phyloP scores from a whole-genome alignment of 2,329 filamentous ascomycete species.

The Coniella lustricola region DNA sequence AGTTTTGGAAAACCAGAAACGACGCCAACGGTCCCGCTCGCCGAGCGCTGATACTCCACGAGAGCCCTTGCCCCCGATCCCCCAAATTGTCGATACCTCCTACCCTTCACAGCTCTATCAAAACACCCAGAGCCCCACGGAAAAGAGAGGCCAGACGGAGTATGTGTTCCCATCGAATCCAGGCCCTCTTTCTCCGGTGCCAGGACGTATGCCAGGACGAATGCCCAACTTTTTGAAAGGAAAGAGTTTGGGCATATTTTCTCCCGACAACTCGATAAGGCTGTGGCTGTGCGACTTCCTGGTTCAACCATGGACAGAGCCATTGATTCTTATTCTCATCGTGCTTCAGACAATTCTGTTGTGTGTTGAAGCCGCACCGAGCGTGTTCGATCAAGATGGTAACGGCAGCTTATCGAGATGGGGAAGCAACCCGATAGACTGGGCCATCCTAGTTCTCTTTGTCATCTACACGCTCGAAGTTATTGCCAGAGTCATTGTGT shows the following conservation, averaged over 20 bases:
- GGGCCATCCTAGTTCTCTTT: constrained; percentile 75
- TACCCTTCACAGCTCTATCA: constrained; percentile 42
- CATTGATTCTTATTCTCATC: constrained; percentile 79
- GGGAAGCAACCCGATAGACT: constrained; percentile 66
- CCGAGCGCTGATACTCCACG: constrained; percentile 44
- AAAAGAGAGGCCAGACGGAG: constrained; percentile 36
- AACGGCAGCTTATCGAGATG: constrained; percentile 56
- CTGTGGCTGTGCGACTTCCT: constrained; percentile 73
- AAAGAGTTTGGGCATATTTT: constrained; percentile 77
- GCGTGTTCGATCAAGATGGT: constrained; percentile 54
- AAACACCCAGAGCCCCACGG: constrained; percentile 29
- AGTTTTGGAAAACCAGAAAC: constrained; percentile 64
- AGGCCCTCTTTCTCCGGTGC: constrained; percentile 25
- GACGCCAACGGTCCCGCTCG: constrained; percentile 52
- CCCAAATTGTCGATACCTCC: constrained; percentile 40
- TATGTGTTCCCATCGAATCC: constrained; percentile 25
- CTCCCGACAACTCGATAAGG: constrained; percentile 68
- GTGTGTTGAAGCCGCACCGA: constrained; percentile 70
- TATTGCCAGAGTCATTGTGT: constrained; percentile 78
- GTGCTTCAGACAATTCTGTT: constrained; percentile 83
- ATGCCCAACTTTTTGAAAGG: constrained; percentile 76
- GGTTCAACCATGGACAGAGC: constrained; percentile 81
- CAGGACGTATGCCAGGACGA: constrained; percentile 29
- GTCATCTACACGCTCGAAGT: constrained; percentile 85
- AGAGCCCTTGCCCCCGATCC: constrained; percentile 38